phyloP scores from a whole-genome alignment of 192 early-diverging fungal genomes.

The Backusella mclennaniae region DNA sequence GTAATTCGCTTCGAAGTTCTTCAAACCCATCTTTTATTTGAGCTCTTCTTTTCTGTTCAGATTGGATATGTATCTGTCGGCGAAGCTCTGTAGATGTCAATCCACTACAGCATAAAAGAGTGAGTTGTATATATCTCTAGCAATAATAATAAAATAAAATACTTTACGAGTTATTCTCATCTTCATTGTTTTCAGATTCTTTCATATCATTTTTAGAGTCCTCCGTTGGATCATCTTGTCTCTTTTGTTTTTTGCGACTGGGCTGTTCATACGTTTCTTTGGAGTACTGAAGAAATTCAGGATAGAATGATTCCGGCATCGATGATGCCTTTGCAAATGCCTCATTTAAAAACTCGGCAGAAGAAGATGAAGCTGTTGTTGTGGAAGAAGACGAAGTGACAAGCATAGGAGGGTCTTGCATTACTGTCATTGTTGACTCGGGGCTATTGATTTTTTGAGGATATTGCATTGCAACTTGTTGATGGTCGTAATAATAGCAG shows the following conservation, averaged over 20 bases:
- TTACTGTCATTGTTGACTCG: conserved; percentile 2
- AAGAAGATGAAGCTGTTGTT: conserved; percentile 28
- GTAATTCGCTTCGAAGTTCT: conserved; percentile 35
- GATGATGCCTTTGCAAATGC: conserved; percentile 35
- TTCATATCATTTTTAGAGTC: neutral
- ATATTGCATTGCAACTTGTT: neutral
- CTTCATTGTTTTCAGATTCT: neutral
- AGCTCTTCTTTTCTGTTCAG: conserved; percentile 39
- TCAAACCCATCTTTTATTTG: conserved; percentile 43
- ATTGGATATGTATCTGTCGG: conserved; percentile 40
- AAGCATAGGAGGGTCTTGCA: conserved; percentile 21
- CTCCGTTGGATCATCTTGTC: neutral
- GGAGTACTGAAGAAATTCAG: conserved; percentile 34
- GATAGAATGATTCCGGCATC: conserved; percentile 34
- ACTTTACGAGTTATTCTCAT: conserved; percentile 12
- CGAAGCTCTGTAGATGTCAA: conserved; percentile 28
- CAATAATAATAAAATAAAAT: neutral
- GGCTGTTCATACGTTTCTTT: conserved; percentile 34
- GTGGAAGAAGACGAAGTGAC: conserved; percentile 32
- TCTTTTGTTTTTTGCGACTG: conserved; percentile 15
- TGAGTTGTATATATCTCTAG: neutral
- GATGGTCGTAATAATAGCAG: neutral
- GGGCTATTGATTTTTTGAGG: neutral
- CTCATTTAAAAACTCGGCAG: conserved; percentile 30
- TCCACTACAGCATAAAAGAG: neutral